Percentiles rank a stretch among this genome's conserved stretches.
Conservation (phyloP, 768 basidiomycete species). For the Mycena capillaripes region DNA sequence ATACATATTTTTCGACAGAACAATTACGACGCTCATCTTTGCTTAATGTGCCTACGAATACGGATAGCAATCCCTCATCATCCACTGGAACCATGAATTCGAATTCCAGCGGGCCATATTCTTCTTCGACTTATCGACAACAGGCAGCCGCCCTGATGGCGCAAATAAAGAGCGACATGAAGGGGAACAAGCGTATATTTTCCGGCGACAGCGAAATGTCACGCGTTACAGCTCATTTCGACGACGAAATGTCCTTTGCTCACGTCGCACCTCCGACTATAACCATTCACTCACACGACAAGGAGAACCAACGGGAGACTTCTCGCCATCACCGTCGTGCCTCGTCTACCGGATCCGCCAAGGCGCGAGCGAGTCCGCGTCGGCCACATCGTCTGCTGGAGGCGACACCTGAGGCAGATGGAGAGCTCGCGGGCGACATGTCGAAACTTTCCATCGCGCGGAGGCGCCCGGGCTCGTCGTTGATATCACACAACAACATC, state of each 20-base stretch:
- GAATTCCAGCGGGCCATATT: conserved; percentile 58
- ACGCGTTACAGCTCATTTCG: conserved; percentile 52
- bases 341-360: conserved; percentile 17
- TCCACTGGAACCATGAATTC: conserved; percentile 49
- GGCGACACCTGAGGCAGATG: conserved; percentile 57
- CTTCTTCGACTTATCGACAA: conserved; percentile 78
- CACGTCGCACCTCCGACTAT: conserved; percentile 29
- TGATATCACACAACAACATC: conserved; percentile 36
- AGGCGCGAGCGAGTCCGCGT: conserved; percentile 56
- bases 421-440: conserved; percentile 55
- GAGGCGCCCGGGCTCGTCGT: conserved; percentile 43
- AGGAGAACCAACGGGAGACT: conserved; percentile 34
- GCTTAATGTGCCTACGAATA: conserved; percentile 50
- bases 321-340: conserved; percentile 33
- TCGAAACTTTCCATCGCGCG: conserved; percentile 61
- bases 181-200: conserved; percentile 78
- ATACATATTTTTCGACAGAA: conserved; percentile 38
- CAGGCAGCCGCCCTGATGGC: conserved; percentile 88
- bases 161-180: conserved; percentile 86
- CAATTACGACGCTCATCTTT: conserved; percentile 48
- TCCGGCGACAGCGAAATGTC: conserved; percentile 75
- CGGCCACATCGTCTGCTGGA: conserved; percentile 54
- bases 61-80: conserved; percentile 44
- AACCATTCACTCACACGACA: conserved; percentile 28
- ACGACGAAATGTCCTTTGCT: conserved; percentile 44